Conservation (phyloP, 306 rosid genomes). For the Castanea mollissima region DNA sequence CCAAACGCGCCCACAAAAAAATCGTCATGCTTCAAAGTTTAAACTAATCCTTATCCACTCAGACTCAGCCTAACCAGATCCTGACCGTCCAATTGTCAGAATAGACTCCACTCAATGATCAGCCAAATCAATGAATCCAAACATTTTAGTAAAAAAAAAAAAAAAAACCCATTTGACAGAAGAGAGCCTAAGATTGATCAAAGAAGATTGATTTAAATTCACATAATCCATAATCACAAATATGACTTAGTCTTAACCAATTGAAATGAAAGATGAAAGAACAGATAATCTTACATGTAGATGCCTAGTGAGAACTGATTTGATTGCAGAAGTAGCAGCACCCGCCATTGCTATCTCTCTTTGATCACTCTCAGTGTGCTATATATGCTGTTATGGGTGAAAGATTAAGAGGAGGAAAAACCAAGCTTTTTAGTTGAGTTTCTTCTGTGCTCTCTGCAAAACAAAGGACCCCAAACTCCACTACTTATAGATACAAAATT, state of each 20-base stretch:
- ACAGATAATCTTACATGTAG: conserved; percentile 44
- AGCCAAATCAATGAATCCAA: not conserved
- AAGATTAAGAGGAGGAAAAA: not conserved
- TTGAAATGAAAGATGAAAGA: not conserved
- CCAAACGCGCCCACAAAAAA: not conserved
- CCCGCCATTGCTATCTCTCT: conserved; percentile 54
- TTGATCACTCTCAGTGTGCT: too few species aligned
- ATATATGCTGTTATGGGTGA: too few species aligned
- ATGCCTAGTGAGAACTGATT: conserved; percentile 26
- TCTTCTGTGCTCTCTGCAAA: not conserved
- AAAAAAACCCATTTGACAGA: too few species aligned
- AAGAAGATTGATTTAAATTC: too few species aligned
- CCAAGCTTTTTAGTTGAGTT: not conserved
- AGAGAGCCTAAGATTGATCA: too few species aligned
- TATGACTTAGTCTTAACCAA: not conserved
- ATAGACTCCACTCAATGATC: not conserved
- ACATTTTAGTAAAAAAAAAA: not conserved
- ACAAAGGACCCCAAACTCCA: not conserved
- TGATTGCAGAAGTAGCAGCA: conserved; percentile 45
- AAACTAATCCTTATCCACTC: too few species aligned
- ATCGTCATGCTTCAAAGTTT: not conserved
- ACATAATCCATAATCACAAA: not conserved
- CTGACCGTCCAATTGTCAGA: not conserved
- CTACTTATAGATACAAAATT: not conserved
- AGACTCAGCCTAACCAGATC: not conserved